These are phyloP conservation scores for Aspergillus ochraceus DNA, from an alignment of 2,329 filamentous ascomycete genomes.

Conservation along the genomic window DNA sequence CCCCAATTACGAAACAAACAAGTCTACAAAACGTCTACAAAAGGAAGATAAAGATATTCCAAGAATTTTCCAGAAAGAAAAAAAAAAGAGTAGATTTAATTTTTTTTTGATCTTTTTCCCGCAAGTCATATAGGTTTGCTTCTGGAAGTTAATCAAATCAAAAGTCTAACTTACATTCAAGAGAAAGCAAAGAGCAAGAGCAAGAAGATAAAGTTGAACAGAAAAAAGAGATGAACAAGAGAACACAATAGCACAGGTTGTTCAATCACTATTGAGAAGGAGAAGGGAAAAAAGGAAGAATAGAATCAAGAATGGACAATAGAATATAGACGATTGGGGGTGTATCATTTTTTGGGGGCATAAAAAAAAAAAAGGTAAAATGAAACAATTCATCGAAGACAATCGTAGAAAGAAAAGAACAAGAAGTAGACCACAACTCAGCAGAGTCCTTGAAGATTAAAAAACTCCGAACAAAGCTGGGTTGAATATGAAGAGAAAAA, in stretches of 20 bases:
- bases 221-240: constrained; percentile 2
- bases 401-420: constrained; percentile 11
- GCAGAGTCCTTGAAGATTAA: neutral
- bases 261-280: constrained; percentile 1
- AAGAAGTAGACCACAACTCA: neutral
- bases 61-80: neutral
- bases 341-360: constrained; percentile 24
- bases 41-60: neutral
- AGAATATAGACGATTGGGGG: constrained; percentile 17
- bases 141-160: constrained; percentile 7
- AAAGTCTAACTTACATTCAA: constrained; percentile 16
- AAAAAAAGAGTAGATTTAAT: neutral
- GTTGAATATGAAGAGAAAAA: constrained; percentile 5
- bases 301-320: constrained; percentile 7
- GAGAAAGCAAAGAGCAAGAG: neutral
- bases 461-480: constrained; percentile 2
- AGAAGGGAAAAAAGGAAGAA: constrained; percentile 2
- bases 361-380: constrained; percentile 3
- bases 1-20: no score
- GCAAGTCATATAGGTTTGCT: constrained; percentile 3
- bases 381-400: constrained; percentile 15
- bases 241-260: constrained; percentile 6
- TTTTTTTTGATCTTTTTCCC: constrained; percentile 2
- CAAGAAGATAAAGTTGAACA: neutral
- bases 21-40: neutral